Evolutionary conservation across 2,329 filamentous ascomycete genomes (phyloP), one percentile per base, ranked within the genome.

Genomic region (Cladophialophora chaetospira): DNA sequence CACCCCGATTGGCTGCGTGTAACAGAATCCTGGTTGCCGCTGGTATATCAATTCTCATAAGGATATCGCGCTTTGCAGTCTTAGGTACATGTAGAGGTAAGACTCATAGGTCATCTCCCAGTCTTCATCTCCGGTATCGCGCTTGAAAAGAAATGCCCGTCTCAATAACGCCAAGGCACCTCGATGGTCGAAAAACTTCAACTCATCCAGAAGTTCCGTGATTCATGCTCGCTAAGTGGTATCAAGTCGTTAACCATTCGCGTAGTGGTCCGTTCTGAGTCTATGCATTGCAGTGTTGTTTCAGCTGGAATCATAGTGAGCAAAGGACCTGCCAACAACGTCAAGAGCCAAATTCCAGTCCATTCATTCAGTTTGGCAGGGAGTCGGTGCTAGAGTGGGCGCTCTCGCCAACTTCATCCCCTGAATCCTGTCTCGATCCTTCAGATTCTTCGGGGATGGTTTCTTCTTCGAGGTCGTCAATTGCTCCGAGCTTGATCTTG

Each of bases 401-500:
- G 3, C 40, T 43, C 11, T 31, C 53, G 38, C 54, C 26, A 3
- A 45, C 57, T 36, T 62, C 60, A 36, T 62, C 60, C 9, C 53
- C 45, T 26, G 60, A 63, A 11, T 56, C 57, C 5, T 31, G 48
- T 42, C 52, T 48, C 19, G 61, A 61, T 36, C 63, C 63, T 17
- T 65, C 63, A 4, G 55, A 58, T 3, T 49, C 62, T 53, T 65
- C 63, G 2, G 60, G 48, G 29, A 65, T 63, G 21, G 58, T 63
- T 25, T 63, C 64, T 25, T 63, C 64, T 25, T 63, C 55, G 26
- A 55, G 46, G 23, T 35, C 44, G 4, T 31, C 26, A 44, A 31
- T 35, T 6, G 40, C 48, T 10, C 62, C 58, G 9, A 63, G 45
- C 31, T 65, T 62, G 53, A 67, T 63, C 15, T 68, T 70, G 49